Base-by-base conservation (phyloP, 1,284 basidiomycete species). In the Microbotryum scabiosae region DNA sequence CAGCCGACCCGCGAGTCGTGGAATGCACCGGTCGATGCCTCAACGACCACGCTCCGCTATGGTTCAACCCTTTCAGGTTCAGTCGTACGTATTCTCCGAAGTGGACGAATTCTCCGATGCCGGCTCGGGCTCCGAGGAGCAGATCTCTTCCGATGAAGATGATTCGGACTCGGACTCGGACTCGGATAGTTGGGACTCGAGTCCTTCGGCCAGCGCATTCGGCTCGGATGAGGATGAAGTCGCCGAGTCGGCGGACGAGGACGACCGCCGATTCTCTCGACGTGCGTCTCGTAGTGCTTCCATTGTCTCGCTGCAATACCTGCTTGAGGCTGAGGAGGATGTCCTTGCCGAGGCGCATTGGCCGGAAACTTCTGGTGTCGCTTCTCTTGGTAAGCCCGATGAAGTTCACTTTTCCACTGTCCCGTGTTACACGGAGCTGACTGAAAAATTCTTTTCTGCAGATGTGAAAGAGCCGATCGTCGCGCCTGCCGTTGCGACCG, bases 231-330 rank as follows among this genome's bases (percentile, higher is more conserved):
- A 56, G 30, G 59, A 56, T 26, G 49, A 46, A 7, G 47, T 41
- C n/a, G 36, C 36, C 56, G 51, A 59, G 8, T 60, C 59, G 32
- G 46, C 44, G 44, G 3, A 10, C n/a, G 59, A 60, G 26, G 55
- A 53, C n/a, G 53, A 55, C 23, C 60, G 51, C 21, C 14, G 21
- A 23, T 47, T 32, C 47, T 53, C 14, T 60, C 57, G 50, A 41
- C 45, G 36, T 14, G n/a, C 36, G 23, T 67, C 66, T 44, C 46
- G 66, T 20, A 64, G 60, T 36, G 51, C 64, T 4, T 68, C 66
- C 32, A 56, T 60, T 14, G 56, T 64, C 26, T 66, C 64, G 43
- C 58, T 68, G 26, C 62, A 66, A 28, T 54, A 66, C 51, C 52
- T 68, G 9, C 52, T 68, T 30, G 57, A 60, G 36, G 60, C 64